phyloP scores from a whole-genome alignment of 1,139 yeast genomes.

The Debaryomyces nepalensis region DNA sequence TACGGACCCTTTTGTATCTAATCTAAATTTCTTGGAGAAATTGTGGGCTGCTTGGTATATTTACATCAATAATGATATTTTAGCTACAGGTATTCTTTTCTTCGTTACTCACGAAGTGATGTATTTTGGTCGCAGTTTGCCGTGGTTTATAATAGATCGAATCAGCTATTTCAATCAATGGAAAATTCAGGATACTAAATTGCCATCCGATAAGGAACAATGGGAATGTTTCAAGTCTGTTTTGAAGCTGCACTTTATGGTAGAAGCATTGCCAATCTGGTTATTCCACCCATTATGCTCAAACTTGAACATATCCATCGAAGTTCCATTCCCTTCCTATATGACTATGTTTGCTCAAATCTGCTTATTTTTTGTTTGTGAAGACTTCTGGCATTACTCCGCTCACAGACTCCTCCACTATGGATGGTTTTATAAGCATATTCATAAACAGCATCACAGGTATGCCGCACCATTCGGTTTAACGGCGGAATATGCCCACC shows the following conservation, averaged over 20 bases:
- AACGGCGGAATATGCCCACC: constrained; percentile 97
- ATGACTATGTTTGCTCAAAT: constrained; percentile 66
- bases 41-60: constrained; percentile 82
- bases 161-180: constrained; percentile 75
- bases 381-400: constrained; percentile 97
- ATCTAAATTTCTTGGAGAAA: constrained; percentile 52
- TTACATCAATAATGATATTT: constrained; percentile 71
- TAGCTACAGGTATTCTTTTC: constrained; percentile 83
- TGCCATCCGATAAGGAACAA: constrained; percentile 81
- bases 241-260: constrained; percentile 79
- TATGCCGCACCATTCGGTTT: constrained; percentile 97
- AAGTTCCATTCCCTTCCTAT: constrained; percentile 81
- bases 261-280: constrained; percentile 96
- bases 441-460: constrained; percentile 95
- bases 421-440: constrained; percentile 83
- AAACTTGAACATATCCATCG: constrained; percentile 69
- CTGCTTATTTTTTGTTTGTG: constrained; percentile 75
- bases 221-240: constrained; percentile 91
- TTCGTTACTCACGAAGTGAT: constrained; percentile 75
- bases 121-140: constrained; percentile 84
- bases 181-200: constrained; percentile 80
- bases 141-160: constrained; percentile 81
- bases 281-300: constrained; percentile 90
- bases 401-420: constrained; percentile 86
- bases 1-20: constrained; percentile 14